phyloP scores from a whole-genome alignment of 1,284 basidiomycete genomes.

The Austroboletus niveus region DNA sequence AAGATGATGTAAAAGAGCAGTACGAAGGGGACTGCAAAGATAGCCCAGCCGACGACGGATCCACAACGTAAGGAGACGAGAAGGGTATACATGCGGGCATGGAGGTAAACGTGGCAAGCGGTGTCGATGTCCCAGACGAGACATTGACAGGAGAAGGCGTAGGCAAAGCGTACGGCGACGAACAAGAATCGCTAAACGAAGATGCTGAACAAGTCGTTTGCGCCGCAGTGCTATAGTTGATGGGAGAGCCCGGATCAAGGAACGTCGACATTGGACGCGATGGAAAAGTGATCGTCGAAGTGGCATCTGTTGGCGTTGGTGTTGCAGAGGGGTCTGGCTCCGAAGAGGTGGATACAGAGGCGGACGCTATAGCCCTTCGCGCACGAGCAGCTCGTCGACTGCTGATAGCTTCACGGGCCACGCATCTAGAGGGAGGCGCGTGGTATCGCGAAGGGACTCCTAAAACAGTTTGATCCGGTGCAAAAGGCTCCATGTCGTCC shows the following conservation, averaged over 20 bases:
- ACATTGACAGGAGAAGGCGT: not conserved
- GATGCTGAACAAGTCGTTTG: not conserved
- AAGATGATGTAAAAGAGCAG: not conserved
- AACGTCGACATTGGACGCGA: not conserved
- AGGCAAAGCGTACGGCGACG: not conserved
- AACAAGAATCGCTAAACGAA: not conserved
- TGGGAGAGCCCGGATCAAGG: not conserved
- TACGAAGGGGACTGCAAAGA: not conserved
- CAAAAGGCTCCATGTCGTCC: conserved; percentile 54
- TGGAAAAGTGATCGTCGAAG: conserved; percentile 12
- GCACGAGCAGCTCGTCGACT: conserved; percentile 39
- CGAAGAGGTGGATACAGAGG: conserved; percentile 10
- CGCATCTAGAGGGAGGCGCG: conserved; percentile 53
- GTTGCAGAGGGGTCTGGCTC: conserved; percentile 1
- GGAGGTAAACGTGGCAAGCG: not conserved
- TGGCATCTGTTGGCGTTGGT: conserved; percentile 1
- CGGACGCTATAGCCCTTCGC: conserved; percentile 20
- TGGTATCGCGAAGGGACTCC: conserved; percentile 61
- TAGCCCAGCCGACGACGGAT: not conserved
- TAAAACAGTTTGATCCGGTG: conserved; percentile 63
- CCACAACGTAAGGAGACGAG: not conserved
- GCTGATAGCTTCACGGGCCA: conserved; percentile 39
- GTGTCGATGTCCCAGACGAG: not conserved
- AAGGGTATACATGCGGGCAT: not conserved
- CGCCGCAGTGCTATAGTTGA: not conserved